phyloP scores from a whole-genome alignment of 2,329 filamentous ascomycete genomes.

The Cladophialophora immunda region DNA sequence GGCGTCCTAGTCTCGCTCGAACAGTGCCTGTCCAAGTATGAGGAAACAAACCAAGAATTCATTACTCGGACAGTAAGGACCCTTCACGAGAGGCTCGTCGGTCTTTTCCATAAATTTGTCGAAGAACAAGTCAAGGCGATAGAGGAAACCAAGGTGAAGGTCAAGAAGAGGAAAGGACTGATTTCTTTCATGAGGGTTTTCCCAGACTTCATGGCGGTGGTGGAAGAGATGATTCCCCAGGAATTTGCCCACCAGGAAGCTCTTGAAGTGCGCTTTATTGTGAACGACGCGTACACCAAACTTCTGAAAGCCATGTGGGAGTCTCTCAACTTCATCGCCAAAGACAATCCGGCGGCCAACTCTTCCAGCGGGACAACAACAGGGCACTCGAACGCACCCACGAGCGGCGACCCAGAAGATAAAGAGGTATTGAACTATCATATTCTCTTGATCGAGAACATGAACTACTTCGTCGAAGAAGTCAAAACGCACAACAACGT shows the following conservation, averaged over 20 bases:
- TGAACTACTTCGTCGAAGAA: constrained; percentile 96
- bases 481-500: constrained; percentile 78
- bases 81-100: constrained; percentile 76
- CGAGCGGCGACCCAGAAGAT: constrained; percentile 75
- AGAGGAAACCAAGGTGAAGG: constrained; percentile 98
- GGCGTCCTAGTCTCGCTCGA: constrained; percentile 85
- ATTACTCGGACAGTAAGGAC: constrained; percentile 81
- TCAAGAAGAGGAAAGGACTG: constrained; percentile 97
- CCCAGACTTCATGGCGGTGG: constrained; percentile 80
- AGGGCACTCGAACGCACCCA: constrained; percentile 32
- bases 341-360: constrained; percentile 66
- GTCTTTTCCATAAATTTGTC: constrained; percentile 85
- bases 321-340: constrained; percentile 92
- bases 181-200: constrained; percentile 96
- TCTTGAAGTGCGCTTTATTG: constrained; percentile 74
- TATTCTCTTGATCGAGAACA: constrained; percentile 96
- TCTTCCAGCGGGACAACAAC: constrained; percentile 47
- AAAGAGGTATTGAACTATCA: constrained; percentile 98
- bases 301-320: constrained; percentile 97
- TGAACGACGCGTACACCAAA: constrained; percentile 87
- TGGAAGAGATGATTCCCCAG: constrained; percentile 81
- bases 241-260: constrained; percentile 63
- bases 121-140: constrained; percentile 95
- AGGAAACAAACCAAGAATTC: constrained; percentile 93
- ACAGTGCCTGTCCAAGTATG: constrained; percentile 77